Evolutionary conservation across 225 moss, liverwort and hornwort species (phyloP).

Genomic region (Pleurozium schreberi): DNA sequence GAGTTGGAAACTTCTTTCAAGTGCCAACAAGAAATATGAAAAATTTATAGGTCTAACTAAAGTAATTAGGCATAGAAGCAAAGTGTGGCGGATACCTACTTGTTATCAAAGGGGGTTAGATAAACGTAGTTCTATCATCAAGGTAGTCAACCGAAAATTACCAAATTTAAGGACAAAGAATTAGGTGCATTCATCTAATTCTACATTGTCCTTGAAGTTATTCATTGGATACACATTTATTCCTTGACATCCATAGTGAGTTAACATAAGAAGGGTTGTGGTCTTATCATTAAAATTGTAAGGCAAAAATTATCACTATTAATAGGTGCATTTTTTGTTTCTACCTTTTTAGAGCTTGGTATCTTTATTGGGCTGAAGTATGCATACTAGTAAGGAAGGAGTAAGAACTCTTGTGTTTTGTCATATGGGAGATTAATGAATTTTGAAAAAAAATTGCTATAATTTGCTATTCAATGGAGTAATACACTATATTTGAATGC

Average conservation of each 20-base stretch:
- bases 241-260: neutral
- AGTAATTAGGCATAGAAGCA: no score
- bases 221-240: neutral
- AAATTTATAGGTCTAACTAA: no score
- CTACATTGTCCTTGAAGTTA: neutral
- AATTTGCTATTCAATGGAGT: neutral
- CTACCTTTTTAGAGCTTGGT: neutral
- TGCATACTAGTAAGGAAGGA: neutral
- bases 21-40: no score
- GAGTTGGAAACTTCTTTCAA: no score
- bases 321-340: neutral
- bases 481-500: neutral
- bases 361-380: neutral
- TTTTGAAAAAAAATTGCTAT: neutral
- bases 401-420: neutral
- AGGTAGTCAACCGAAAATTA: neutral
- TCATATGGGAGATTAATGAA: neutral
- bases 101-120: neutral
- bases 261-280: neutral
- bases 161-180: neutral
- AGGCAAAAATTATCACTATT: neutral
- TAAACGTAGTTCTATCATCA: neutral
- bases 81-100: no score
- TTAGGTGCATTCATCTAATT: neutral
- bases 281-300: no score